Conservation (phyloP, 2,329 filamentous ascomycete species). For the Phialophora tarda region DNA sequence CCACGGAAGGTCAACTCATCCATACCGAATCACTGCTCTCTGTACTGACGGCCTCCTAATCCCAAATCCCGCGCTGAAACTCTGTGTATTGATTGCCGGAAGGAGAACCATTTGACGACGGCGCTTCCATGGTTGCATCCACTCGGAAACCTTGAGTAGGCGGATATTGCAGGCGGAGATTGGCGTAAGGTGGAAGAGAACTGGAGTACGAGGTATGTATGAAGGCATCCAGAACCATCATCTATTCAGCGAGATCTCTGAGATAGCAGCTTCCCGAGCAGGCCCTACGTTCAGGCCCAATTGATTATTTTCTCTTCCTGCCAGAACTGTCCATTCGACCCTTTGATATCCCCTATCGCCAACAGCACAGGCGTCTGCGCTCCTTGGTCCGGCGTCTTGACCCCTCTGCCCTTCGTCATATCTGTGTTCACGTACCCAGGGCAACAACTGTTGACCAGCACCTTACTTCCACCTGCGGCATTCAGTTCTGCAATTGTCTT, state of each 20-base stretch:
- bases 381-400: constrained; percentile 52
- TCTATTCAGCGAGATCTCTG: neutral
- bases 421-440: constrained; percentile 56
- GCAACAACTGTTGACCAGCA: constrained; percentile 51
- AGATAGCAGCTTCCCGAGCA: neutral
- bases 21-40: neutral
- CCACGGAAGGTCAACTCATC: neutral
- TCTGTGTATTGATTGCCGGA: neutral
- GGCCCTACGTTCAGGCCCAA: constrained; percentile 13
- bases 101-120: neutral
- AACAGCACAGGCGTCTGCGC: constrained; percentile 53
- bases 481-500: constrained; percentile 47
- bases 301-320: constrained; percentile 44
- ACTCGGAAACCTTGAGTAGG: neutral
- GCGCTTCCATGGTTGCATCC: neutral
- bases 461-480: constrained; percentile 43
- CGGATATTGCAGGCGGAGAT: neutral
- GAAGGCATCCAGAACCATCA: neutral
- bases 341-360: constrained; percentile 49
- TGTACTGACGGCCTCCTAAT: neutral
- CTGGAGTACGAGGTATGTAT: too few relatives aligned
- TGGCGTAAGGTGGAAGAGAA: neutral
- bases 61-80: neutral
- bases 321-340: constrained; percentile 50
- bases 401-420: constrained; percentile 52